Percentiles rank a stretch among this genome's conserved stretches.
Conservation (phyloP, 2,329 filamentous ascomycete species). For the Cladosporium sp. region DNA sequence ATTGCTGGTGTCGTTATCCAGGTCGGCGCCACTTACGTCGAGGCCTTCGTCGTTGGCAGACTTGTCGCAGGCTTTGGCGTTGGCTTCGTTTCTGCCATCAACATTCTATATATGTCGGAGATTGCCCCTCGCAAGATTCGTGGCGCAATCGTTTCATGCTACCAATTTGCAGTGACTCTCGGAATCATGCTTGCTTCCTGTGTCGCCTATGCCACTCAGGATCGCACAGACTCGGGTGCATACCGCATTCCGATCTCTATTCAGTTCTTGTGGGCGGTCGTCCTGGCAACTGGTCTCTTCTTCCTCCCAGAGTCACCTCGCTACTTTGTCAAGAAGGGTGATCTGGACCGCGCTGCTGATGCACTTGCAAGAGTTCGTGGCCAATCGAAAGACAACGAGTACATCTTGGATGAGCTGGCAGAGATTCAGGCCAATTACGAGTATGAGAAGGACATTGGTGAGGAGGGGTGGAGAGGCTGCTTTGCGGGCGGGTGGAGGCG, state of each 20-base stretch:
- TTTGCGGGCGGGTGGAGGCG: constrained; percentile 57
- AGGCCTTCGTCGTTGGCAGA: constrained; percentile 68
- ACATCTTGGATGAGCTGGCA: constrained; percentile 74
- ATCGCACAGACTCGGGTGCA: constrained; percentile 61
- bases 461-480: constrained; percentile 53
- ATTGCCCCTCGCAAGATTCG: constrained; percentile 65
- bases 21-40: constrained; percentile 59
- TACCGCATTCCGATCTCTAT: constrained; percentile 81
- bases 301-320: constrained; percentile 82
- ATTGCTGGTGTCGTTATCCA: constrained; percentile 57
- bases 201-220: constrained; percentile 71
- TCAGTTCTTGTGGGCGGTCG: constrained; percentile 78
- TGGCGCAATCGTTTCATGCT: constrained; percentile 74
- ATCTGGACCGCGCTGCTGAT: constrained; percentile 64
- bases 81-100: constrained; percentile 67
- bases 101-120: constrained; percentile 49
- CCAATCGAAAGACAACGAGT: constrained; percentile 70
- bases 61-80: constrained; percentile 75
- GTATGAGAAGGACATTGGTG: constrained; percentile 71
- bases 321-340: constrained; percentile 78
- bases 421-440: constrained; percentile 89
- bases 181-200: constrained; percentile 74
- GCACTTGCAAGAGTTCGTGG: constrained; percentile 71
- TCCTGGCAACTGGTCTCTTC: constrained; percentile 70
- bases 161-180: constrained; percentile 81